Evolutionary conservation across 148 eudicot genomes (phyloP).

Genomic region (Nepenthes mirabilis): DNA sequence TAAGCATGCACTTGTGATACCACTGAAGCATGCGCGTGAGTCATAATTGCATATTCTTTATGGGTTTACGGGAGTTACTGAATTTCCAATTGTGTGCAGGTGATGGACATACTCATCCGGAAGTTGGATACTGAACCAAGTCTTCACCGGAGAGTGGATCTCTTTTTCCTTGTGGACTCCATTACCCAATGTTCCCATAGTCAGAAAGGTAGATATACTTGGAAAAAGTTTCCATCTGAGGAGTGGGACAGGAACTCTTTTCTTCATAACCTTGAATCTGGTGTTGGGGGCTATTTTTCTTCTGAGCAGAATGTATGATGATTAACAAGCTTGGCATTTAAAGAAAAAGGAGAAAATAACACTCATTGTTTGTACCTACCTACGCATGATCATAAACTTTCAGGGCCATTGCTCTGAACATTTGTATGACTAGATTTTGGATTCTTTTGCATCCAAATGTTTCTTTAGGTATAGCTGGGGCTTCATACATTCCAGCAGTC

Average conservation of each 20-base stretch:
- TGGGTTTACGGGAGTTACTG: background rate
- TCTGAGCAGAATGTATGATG: background rate
- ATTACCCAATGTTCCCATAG: slow-evolving; percentile 90
- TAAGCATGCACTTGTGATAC: too few species aligned
- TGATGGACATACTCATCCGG: slow-evolving; percentile 76
- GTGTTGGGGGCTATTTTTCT: background rate
- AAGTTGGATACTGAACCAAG: slow-evolving; percentile 77
- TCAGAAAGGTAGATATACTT: slow-evolving; percentile 53
- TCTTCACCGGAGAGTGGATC: slow-evolving; percentile 79
- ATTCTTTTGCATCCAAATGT: background rate
- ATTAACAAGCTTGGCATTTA: background rate
- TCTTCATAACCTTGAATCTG: background rate
- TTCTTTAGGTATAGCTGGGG: slow-evolving; percentile 68
- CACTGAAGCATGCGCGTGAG: too few species aligned
- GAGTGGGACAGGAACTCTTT: background rate
- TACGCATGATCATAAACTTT: background rate
- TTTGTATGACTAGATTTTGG: slow-evolving; percentile 2
- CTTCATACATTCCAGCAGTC: slow-evolving; percentile 72
- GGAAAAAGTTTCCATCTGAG: background rate
- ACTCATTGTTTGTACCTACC: background rate
- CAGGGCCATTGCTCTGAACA: background rate
- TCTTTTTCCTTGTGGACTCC: slow-evolving; percentile 90
- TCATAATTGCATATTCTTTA: background rate
- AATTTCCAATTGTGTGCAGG: slow-evolving; percentile 29
- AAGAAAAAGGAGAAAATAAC: background rate